Conservation (phyloP, 2,329 filamentous ascomycete genomes). For the Colletotrichum sp. region DNA sequence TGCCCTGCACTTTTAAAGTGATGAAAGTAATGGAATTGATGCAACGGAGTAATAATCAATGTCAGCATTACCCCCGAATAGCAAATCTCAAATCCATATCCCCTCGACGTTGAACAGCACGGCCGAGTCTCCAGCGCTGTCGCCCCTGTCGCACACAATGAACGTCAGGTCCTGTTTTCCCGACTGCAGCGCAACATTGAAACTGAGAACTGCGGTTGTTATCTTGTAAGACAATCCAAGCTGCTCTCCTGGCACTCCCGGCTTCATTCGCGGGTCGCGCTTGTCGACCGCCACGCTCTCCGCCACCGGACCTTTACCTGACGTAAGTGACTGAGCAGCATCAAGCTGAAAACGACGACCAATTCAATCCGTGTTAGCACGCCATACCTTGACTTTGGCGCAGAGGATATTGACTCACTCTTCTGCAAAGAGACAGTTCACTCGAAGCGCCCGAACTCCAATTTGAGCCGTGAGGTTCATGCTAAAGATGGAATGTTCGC, state of each 20-base stretch:
- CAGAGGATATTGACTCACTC: neutral
- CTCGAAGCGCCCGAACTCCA: neutral
- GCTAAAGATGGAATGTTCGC: neutral
- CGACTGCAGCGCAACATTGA: neutral
- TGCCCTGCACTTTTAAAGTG: too few relatives aligned
- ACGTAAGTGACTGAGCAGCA: neutral
- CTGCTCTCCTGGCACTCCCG: neutral
- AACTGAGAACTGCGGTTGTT: neutral
- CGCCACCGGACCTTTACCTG: neutral
- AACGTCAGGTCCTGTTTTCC: neutral
- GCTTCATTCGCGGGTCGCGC: neutral
- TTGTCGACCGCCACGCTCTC: neutral
- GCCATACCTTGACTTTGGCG: neutral
- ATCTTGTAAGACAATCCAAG: neutral
- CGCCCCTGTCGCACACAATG: neutral
- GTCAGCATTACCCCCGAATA: too few relatives aligned
- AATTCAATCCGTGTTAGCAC: too few relatives aligned
- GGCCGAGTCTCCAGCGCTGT: neutral
- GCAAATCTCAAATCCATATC: too few relatives aligned
- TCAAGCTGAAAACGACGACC: too few relatives aligned
- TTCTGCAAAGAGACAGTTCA: neutral
- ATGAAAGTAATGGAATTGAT: too few relatives aligned
- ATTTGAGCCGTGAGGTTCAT: neutral
- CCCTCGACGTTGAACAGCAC: neutral
- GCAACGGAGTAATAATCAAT: too few relatives aligned